Conservation (phyloP, 2,329 filamentous ascomycete genomes). For the Pleurostoma richardsiae region DNA sequence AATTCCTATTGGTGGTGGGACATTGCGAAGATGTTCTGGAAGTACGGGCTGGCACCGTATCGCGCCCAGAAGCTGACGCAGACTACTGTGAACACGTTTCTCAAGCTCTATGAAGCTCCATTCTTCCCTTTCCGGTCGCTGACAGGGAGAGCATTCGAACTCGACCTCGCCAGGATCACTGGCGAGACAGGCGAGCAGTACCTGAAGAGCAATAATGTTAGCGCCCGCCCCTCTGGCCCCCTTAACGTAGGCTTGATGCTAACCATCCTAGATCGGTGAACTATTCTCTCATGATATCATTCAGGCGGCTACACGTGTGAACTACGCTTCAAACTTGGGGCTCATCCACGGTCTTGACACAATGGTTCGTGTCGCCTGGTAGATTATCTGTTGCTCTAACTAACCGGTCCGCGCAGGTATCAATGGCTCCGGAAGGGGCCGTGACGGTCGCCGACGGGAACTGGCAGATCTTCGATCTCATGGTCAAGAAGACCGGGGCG, state of each 20-base stretch:
- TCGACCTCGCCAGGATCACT: constrained; percentile 63
- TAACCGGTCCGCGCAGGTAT: constrained; percentile 43
- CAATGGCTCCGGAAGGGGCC: constrained; percentile 83
- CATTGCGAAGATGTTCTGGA: constrained; percentile 72
- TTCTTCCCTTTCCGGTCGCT: constrained; percentile 81
- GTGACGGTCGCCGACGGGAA: constrained; percentile 79
- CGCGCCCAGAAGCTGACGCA: constrained; percentile 69
- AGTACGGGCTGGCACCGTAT: constrained; percentile 76
- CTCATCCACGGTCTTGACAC: constrained; percentile 84
- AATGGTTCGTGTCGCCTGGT: constrained; percentile 46
- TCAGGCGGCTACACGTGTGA: constrained; percentile 86
- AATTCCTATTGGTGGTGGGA: constrained; percentile 71
- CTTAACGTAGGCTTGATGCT: constrained; percentile 1
- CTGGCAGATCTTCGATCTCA: constrained; percentile 87
- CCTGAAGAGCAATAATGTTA: constrained; percentile 57
- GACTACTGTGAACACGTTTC: constrained; percentile 64
- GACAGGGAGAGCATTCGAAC: constrained; percentile 59
- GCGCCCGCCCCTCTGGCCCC: constrained; percentile 4
- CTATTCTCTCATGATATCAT: constrained; percentile 76
- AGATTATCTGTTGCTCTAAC: background rate
- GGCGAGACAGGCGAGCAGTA: constrained; percentile 69
- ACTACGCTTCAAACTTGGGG: constrained; percentile 87
- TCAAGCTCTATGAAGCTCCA: constrained; percentile 74
- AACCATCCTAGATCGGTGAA: constrained; percentile 23
- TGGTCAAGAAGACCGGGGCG: constrained; percentile 64